Conservation (phyloP, 495 filamentous ascomycete genomes). For the Tetracladium setigerum region DNA sequence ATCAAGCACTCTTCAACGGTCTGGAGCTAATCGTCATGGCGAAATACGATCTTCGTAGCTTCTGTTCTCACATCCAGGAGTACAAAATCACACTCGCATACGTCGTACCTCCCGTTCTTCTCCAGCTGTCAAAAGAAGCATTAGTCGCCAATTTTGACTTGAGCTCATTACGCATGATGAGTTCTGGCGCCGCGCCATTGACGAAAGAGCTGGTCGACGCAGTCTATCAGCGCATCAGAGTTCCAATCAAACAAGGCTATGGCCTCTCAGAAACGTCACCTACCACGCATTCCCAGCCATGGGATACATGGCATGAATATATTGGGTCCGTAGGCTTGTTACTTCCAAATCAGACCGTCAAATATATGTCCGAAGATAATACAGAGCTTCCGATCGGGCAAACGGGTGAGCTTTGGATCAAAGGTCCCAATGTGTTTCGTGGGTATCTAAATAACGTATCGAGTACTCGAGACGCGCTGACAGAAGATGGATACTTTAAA, state of each 20-base stretch:
- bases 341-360: conserved; percentile 71
- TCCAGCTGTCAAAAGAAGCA: conserved; percentile 72
- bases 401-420: conserved; percentile 57
- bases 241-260: conserved; percentile 56
- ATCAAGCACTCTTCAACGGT: conserved; percentile 55
- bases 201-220: conserved; percentile 71
- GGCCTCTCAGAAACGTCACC: conserved; percentile 45
- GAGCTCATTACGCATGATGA: conserved; percentile 67
- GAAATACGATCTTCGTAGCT: conserved; percentile 71
- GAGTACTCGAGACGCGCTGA: conserved; percentile 47
- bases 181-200: conserved; percentile 81
- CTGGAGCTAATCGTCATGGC: conserved; percentile 63
- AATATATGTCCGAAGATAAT: conserved; percentile 47
- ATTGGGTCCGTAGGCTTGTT: conserved; percentile 76
- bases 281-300: conserved; percentile 45
- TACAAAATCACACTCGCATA: conserved; percentile 68
- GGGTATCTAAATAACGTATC: conserved; percentile 56
- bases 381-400: conserved; percentile 39
- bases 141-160: conserved; percentile 71
- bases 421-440: conserved; percentile 56
- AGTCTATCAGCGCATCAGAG: conserved; percentile 60
- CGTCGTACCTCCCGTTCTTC: conserved; percentile 75
- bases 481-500: conserved; percentile 55
- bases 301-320: conserved; percentile 65
- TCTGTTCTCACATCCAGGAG: conserved; percentile 66